phyloP scores from a whole-genome alignment of 495 filamentous ascomycete genomes.

The Penicillium riverlandense region DNA sequence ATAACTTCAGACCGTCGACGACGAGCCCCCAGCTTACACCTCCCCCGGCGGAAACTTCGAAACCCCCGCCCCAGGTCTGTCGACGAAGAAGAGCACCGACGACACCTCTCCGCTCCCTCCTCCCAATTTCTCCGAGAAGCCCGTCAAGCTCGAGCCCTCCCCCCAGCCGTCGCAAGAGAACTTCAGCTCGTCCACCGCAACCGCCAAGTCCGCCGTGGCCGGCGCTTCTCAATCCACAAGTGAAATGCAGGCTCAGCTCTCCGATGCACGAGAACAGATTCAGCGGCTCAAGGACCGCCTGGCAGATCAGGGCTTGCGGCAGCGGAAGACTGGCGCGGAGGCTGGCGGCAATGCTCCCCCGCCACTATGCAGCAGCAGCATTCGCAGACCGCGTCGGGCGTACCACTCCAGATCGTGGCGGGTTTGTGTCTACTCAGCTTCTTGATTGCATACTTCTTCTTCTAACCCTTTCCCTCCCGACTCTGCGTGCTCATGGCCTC shows the following conservation, averaged over 20 bases:
- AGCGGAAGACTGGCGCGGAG: constrained; percentile 48
- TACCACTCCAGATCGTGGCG: constrained; percentile 81
- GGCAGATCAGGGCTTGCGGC: constrained; percentile 63
- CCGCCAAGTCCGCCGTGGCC: constrained; percentile 34
- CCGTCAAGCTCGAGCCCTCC: constrained; percentile 28
- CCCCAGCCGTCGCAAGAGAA: background rate
- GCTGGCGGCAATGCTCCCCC: constrained; percentile 33
- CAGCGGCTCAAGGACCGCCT: constrained; percentile 60
- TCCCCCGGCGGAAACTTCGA: constrained; percentile 47
- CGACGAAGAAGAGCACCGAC: constrained; percentile 21
- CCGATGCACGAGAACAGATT: constrained; percentile 70
- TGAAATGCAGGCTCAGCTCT: constrained; percentile 63
- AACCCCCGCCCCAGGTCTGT: constrained; percentile 38
- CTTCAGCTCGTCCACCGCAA: constrained; percentile 5
- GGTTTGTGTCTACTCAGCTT: constrained; percentile 82
- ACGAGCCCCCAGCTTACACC: constrained; percentile 49
- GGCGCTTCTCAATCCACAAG: constrained; percentile 36
- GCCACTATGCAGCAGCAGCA: constrained; percentile 44
- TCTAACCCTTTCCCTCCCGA: constrained; percentile 44
- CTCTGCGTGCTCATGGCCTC: background rate
- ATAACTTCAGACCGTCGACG: constrained; percentile 20
- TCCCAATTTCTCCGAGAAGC: constrained; percentile 37
- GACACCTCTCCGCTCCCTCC: constrained; percentile 30
- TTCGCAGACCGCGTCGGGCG: constrained; percentile 51
- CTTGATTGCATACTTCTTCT: constrained; percentile 89